phyloP scores from a whole-genome alignment of 2,329 filamentous ascomycete genomes.

The Sclerotinia trifoliorum region DNA sequence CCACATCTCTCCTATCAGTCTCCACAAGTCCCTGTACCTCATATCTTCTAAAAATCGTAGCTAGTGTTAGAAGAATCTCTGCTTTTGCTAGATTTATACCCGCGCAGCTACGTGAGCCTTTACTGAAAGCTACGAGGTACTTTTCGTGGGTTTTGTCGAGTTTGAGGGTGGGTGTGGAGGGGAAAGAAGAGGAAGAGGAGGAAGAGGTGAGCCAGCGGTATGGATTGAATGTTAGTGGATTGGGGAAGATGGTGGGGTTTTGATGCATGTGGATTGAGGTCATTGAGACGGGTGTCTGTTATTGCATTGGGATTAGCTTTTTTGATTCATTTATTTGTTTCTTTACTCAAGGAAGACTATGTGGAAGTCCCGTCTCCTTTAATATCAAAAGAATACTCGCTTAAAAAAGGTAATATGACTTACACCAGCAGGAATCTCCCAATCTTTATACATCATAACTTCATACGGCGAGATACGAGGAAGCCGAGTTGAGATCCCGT shows the following conservation, averaged over 20 bases:
- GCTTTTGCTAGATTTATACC: conserved; percentile 34
- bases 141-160: conserved; percentile 26
- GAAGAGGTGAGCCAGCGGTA: conserved; percentile 29
- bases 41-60: conserved; percentile 29
- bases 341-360: no score
- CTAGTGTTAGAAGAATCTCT: conserved; percentile 29
- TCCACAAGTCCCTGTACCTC: conserved; percentile 28
- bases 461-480: conserved; percentile 25
- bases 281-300: conserved; percentile 31
- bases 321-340: not conserved
- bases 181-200: not conserved
- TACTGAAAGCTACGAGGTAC: conserved; percentile 32
- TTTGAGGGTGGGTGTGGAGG: conserved; percentile 27
- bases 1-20: conserved; percentile 27
- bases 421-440: conserved; percentile 27
- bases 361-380: not conserved
- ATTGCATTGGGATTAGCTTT: not conserved
- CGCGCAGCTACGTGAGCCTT: conserved; percentile 31
- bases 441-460: conserved; percentile 23
- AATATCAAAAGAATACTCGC: no score
- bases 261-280: conserved; percentile 30
- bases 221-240: conserved; percentile 24
- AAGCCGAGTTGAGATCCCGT: conserved; percentile 26
- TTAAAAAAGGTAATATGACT: not conserved
- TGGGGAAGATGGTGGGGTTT: conserved; percentile 29